Percentiles rank a stretch among this genome's conserved stretches.
phyloP scores from a whole-genome alignment of 345 rosid species.

The Leavenworthia alabamica region DNA sequence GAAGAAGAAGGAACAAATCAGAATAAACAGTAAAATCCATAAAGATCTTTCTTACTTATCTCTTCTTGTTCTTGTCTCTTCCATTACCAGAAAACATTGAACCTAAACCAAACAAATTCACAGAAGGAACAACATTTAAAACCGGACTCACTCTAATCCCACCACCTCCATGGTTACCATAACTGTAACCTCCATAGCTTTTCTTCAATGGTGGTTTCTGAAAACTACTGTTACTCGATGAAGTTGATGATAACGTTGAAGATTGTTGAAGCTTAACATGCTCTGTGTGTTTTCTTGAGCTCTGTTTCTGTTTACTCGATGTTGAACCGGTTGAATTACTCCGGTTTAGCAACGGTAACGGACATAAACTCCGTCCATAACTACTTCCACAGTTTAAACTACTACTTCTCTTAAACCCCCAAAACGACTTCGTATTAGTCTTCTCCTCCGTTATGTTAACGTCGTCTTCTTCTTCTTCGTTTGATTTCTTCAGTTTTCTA shows the following conservation, averaged over 20 bases:
- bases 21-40: slow-evolving; percentile 19
- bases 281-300: slow-evolving; percentile 36
- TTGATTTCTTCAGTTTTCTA: slow-evolving; percentile 27
- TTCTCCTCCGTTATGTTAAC: slow-evolving; percentile 32
- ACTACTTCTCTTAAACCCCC: slow-evolving; percentile 71
- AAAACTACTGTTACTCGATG: slow-evolving; percentile 24
- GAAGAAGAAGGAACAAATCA: slow-evolving; percentile 1
- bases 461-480: slow-evolving; percentile 25
- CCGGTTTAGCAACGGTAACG: slow-evolving; percentile 62
- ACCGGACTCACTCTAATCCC: slow-evolving; percentile 57
- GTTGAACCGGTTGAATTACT: slow-evolving; percentile 68
- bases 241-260: slow-evolving; percentile 15
- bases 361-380: slow-evolving; percentile 64
- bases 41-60: slow-evolving; percentile 28
- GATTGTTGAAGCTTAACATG: slow-evolving; percentile 27
- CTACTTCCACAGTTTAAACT: slow-evolving; percentile 70
- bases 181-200: slow-evolving; percentile 42
- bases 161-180: slow-evolving; percentile 42
- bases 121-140: slow-evolving; percentile 63
- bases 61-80: slow-evolving; percentile 60
- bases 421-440: slow-evolving; percentile 49
- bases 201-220: slow-evolving; percentile 84
- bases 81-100: slow-evolving; percentile 55
- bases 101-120: slow-evolving; percentile 60
- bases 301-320: slow-evolving; percentile 37